Evolutionary conservation across 768 basidiomycete genomes (phyloP), one percentile per base, ranked within the genome.

Genomic region (Mycena chlorophos): DNA sequence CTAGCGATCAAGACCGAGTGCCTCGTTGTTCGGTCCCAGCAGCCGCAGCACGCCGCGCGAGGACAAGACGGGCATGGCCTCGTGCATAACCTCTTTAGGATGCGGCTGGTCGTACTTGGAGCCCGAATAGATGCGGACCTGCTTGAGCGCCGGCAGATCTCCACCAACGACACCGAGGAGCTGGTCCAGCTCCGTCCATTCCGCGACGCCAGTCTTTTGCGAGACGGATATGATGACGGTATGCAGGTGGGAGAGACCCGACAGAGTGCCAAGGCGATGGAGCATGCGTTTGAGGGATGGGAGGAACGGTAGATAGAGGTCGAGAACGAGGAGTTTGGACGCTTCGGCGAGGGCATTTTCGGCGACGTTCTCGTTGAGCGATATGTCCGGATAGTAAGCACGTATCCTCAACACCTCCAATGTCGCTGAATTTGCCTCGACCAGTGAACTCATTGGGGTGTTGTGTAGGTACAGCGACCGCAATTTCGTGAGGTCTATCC

Each of bases 401-500:
- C 49, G 49, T 8, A 58, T 47, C 12, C 27, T 50, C 20, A 58
- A 1, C 3, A 12, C 17, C 27, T 48, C 48, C 22, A 54, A 49
- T 13, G 57, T 39, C 25, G 53, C 4, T 1, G 57, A 42, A 23
- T 54, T 58, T 27, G 45, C 13, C 19, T 43, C 25, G n/a, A 58
- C 20, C 10, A 54, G 19, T 2, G 49, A 51, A 2, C 26, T 38
- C 49, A 54, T 58, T 0, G 57, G 53, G 14, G 49, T 58, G 43
- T 58, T 58, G 53, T 54, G 57, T 14, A 58, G 49, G 34, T 54
- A 58, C 17, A 58, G 17, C 3, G 42, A 48, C 26, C 53, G 48
- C 40, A 58, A 49, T 3, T 25, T 31, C 31, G 30, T 51, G 39
- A 58, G 43, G 20, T 58, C 57, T n/a, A 58, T 29, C 16, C 20